These are phyloP conservation scores for Phaeosphaeriaceae sp. DNA, from an alignment of 2,329 filamentous ascomycete species.

Conservation along the genomic window DNA sequence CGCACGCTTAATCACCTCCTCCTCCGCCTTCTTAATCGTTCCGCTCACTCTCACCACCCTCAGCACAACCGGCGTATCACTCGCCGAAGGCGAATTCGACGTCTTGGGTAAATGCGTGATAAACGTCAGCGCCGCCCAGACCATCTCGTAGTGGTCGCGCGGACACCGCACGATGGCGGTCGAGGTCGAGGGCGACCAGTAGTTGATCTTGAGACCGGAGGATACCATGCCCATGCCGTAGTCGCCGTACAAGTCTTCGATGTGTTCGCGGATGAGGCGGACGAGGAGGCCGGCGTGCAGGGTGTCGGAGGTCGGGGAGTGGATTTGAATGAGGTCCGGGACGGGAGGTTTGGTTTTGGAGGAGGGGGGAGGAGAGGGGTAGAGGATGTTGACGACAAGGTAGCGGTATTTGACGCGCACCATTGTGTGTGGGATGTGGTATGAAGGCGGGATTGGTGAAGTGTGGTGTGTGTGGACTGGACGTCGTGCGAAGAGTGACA, in stretches of 20 bases:
- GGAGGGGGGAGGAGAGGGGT: conserved; percentile 70
- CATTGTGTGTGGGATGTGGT: conserved; percentile 69
- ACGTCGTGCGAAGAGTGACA: not conserved
- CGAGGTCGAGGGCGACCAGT: conserved; percentile 88
- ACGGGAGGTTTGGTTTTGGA: conserved; percentile 45
- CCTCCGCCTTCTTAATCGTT: conserved; percentile 90
- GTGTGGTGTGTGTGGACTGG: not conserved
- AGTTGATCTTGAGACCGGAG: conserved; percentile 84
- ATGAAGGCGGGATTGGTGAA: no score
- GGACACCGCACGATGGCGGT: conserved; percentile 90
- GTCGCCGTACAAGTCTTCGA: conserved; percentile 67
- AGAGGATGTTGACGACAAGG: conserved; percentile 91
- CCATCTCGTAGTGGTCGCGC: conserved; percentile 80
- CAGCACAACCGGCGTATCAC: conserved; percentile 74
- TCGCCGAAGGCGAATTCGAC: conserved; percentile 35
- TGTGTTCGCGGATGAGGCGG: conserved; percentile 63
- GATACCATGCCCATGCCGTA: conserved; percentile 81
- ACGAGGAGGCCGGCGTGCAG: conserved; percentile 72
- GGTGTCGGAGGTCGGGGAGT: conserved; percentile 77
- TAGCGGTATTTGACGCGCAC: conserved; percentile 97
- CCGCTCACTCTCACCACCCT: conserved; percentile 87
- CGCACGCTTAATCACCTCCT: conserved; percentile 83
- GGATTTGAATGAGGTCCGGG: conserved; percentile 73
- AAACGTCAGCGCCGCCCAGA: conserved; percentile 89
- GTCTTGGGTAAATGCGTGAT: conserved; percentile 71